Percentiles rank a stretch among this genome's conserved stretches.
Conservation (phyloP, 225 moss, liverwort and hornwort genomes). For the Straminergon stramineum region DNA sequence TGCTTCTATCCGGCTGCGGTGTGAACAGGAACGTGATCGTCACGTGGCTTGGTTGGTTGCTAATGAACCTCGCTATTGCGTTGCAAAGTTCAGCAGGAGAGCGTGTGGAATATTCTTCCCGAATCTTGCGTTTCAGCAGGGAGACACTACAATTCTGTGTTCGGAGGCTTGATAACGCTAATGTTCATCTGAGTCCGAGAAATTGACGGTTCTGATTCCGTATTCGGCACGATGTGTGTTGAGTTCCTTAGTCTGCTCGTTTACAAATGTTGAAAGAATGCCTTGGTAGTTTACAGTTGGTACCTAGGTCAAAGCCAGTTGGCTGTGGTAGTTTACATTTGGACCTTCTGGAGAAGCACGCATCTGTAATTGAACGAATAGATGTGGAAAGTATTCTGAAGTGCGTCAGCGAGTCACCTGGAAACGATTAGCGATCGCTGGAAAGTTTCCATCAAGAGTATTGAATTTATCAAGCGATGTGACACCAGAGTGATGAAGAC, state of each 20-base stretch:
- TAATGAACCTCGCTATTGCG: neutral
- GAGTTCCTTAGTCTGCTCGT: neutral
- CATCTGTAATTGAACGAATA: neutral
- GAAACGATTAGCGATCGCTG: neutral
- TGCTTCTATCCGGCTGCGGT: neutral
- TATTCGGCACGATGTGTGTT: neutral
- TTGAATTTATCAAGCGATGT: neutral
- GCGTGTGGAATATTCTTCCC: neutral
- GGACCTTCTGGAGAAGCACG: neutral
- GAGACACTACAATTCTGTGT: neutral
- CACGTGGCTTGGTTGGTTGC: slow-evolving; percentile 15
- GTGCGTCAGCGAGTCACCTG: neutral
- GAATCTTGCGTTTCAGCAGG: neutral
- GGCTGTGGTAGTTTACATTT: neutral
- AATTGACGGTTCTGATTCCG: neutral
- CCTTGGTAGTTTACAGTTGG: neutral
- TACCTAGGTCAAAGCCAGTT: neutral
- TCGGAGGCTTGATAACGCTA: neutral
- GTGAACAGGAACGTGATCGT: slow-evolving; percentile 1
- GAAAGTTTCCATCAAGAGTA: neutral
- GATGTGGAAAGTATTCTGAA: neutral
- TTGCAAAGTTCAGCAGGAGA: neutral
- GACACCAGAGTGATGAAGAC: neutral
- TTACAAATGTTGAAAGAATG: neutral
- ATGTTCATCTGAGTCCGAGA: neutral